These are phyloP conservation scores for Pseudocohnilembus persalinus DNA, from an alignment of 169 alveolate species.

Conservation along the genomic window DNA sequence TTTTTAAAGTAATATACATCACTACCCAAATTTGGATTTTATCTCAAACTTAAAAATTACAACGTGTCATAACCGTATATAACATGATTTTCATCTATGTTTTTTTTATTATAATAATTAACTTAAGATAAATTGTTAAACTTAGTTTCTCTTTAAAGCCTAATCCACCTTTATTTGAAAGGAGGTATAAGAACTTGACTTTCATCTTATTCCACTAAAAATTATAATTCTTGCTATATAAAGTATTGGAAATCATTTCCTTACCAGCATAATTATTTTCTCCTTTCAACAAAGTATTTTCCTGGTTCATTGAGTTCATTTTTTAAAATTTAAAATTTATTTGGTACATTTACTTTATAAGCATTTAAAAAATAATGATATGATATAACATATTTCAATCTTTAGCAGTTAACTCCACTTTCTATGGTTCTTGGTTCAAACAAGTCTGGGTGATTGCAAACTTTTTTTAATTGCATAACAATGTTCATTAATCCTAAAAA, in stretches of 20 bases:
- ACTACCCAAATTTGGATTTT: background rate
- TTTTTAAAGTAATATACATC: too few relatives aligned
- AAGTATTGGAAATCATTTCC: background rate
- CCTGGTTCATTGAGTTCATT: constrained; percentile 13
- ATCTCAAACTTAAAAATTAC: too few relatives aligned
- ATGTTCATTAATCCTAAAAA: constrained; percentile 96
- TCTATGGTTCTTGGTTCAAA: constrained; percentile 88
- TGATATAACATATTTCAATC: background rate
- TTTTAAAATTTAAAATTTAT: constrained; percentile 1
- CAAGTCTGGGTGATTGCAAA: constrained; percentile 99
- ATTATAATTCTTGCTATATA: background rate
- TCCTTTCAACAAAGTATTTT: background rate
- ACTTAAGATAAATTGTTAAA: background rate
- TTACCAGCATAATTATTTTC: background rate
- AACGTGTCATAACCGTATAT: background rate
- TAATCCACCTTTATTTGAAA: background rate
- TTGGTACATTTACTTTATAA: background rate
- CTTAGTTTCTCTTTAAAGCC: background rate
- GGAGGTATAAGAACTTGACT: background rate
- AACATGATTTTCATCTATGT: background rate
- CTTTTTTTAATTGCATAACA: constrained; percentile 96
- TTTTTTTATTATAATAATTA: too few relatives aligned
- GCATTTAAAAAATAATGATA: constrained; percentile 4
- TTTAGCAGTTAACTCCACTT: constrained; percentile 50
- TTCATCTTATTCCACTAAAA: background rate